Conservation (phyloP, 192 early-diverging fungal species). For the Coemansia sp. region DNA sequence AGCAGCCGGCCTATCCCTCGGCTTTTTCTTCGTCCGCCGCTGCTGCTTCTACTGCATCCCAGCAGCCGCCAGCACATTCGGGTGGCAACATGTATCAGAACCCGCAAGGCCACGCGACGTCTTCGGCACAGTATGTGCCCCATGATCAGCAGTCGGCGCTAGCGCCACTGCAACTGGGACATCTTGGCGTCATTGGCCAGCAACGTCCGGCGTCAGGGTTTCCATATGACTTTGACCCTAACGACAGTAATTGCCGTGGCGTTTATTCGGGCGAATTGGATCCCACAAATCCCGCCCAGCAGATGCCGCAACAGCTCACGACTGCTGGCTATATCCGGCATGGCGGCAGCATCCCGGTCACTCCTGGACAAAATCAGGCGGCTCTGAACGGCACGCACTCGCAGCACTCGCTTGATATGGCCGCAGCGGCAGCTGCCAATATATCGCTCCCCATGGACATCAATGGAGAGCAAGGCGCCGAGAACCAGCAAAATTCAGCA, state of each 20-base stretch:
- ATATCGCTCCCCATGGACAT: slow-evolving; percentile 42
- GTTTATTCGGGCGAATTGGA: slow-evolving; percentile 45
- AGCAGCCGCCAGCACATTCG: slow-evolving; percentile 18
- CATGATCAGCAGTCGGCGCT: slow-evolving; percentile 44
- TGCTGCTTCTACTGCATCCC: slow-evolving; percentile 13
- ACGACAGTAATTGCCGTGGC: slow-evolving; percentile 40
- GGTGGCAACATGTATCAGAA: slow-evolving; percentile 37
- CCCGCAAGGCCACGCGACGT: slow-evolving; percentile 23
- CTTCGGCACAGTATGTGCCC: slow-evolving; percentile 48
- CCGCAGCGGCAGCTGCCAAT: slow-evolving; percentile 24
- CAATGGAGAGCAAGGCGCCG: slow-evolving; percentile 21
- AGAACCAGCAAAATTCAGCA: slow-evolving; percentile 11
- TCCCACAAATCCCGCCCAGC: slow-evolving; percentile 18
- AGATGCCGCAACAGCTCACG: slow-evolving; percentile 34
- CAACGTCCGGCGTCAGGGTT: slow-evolving; percentile 36
- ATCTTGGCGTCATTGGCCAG: slow-evolving; percentile 40
- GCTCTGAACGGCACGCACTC: slow-evolving; percentile 17
- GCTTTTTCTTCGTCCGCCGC: slow-evolving; percentile 25
- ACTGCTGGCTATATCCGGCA: slow-evolving; percentile 43
- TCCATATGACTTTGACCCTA: slow-evolving; percentile 50
- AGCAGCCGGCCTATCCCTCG: slow-evolving; percentile 26
- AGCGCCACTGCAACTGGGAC: slow-evolving; percentile 44
- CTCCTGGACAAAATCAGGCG: slow-evolving; percentile 15
- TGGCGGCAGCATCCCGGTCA: slow-evolving; percentile 30
- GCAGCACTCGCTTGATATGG: slow-evolving; percentile 35